Conservation (phyloP, 345 rosid species). For the Streptanthus diversifolius region DNA sequence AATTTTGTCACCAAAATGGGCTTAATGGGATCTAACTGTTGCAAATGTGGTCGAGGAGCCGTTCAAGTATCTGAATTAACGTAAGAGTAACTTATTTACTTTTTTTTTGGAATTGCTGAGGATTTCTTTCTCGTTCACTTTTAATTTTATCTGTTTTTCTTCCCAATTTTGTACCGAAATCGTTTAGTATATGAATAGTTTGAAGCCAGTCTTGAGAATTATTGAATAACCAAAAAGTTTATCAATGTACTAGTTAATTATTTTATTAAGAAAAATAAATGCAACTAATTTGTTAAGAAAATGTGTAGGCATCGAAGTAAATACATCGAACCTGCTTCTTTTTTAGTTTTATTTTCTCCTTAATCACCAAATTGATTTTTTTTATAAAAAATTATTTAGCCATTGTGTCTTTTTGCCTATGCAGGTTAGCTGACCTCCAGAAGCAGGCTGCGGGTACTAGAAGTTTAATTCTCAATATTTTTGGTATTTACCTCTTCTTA, state of each 20-base stretch:
- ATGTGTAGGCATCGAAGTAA: not conserved
- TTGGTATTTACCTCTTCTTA: too few species aligned
- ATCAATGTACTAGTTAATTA: not conserved
- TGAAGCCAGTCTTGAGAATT: not conserved
- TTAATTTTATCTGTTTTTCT: too few species aligned
- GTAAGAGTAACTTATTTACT: too few species aligned
- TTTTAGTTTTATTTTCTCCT: not conserved
- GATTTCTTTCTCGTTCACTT: too few species aligned
- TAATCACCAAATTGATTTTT: not conserved
- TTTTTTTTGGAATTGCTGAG: too few species aligned
- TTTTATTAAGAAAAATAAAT: too few species aligned
- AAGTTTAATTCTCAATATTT: not conserved
- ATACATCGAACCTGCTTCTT: not conserved
- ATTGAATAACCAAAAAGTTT: not conserved
- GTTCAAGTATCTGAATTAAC: too few species aligned
- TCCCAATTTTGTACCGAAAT: too few species aligned
- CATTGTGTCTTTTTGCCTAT: not conserved
- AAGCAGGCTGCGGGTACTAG: not conserved
- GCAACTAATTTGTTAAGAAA: too few species aligned
- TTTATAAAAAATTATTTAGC: not conserved
- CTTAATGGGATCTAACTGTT: too few species aligned
- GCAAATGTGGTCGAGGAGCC: too few species aligned
- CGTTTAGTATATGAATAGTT: too few species aligned
- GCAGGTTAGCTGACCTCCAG: not conserved
- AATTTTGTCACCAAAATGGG: not conserved